Conservation (phyloP, 1,284 basidiomycete genomes). For the Cystobasidiaceae sp. region DNA sequence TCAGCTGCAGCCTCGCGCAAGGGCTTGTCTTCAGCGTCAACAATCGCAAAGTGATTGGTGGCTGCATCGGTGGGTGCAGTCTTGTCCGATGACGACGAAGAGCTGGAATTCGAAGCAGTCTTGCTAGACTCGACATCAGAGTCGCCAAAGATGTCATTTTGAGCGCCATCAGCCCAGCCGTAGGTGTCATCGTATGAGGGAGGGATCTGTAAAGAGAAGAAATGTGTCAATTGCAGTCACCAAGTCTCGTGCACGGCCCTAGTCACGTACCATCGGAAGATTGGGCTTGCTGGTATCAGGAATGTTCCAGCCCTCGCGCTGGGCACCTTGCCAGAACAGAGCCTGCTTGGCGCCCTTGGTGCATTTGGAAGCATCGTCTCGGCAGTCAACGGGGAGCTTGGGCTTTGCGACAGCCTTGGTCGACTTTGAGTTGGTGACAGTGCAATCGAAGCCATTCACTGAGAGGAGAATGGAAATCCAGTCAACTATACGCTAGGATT, state of each 20-base stretch:
- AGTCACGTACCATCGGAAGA: slow-evolving; percentile 8
- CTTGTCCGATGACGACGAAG: not conserved
- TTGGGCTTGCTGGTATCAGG: slow-evolving; percentile 6
- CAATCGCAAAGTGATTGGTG: not conserved
- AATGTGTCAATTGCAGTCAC: not conserved
- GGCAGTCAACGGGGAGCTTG: slow-evolving; percentile 43
- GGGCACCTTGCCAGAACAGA: slow-evolving; percentile 35
- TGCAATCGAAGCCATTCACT: slow-evolving; percentile 69
- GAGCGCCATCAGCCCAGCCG: slow-evolving; percentile 58
- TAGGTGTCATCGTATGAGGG: slow-evolving; percentile 58
- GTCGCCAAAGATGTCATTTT: slow-evolving; percentile 58
- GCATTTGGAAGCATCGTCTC: slow-evolving; percentile 40
- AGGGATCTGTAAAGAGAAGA: slow-evolving; percentile 47
- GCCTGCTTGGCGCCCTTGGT: slow-evolving; percentile 41
- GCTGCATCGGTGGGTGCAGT: not conserved
- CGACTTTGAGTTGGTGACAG: slow-evolving; percentile 53
- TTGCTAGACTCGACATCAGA: not conserved
- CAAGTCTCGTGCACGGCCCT: not conserved
- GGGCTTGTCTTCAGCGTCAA: not conserved
- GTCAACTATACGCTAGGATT: not conserved
- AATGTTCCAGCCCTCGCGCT: slow-evolving; percentile 31
- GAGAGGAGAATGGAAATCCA: slow-evolving; percentile 19
- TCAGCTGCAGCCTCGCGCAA: not conserved
- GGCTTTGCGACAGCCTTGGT: slow-evolving; percentile 54
- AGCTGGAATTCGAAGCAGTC: not conserved